phyloP scores from a whole-genome alignment of 768 basidiomycete species.

The Leucogyrophana mollusca region DNA sequence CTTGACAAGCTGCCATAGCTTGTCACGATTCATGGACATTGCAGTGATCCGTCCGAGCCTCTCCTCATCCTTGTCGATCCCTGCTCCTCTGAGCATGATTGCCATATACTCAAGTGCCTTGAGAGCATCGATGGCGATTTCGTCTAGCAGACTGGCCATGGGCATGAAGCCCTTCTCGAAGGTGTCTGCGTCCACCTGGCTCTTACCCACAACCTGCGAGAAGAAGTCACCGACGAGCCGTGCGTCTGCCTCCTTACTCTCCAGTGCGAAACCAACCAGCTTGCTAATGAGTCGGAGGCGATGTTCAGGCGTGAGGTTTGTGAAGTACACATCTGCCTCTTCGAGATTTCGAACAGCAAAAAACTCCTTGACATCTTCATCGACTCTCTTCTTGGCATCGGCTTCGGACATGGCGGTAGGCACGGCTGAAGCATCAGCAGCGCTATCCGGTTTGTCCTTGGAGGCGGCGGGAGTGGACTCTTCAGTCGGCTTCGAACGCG shows the following conservation, averaged over 20 bases:
- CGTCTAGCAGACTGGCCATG: conserved; percentile 77
- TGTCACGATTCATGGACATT: too few species aligned
- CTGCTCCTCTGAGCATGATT: conserved; percentile 68
- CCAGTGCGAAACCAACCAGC: conserved; percentile 70
- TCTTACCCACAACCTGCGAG: conserved; percentile 55
- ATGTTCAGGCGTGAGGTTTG: conserved; percentile 62
- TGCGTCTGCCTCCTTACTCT: conserved; percentile 81
- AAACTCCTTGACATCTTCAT: conserved; percentile 84
- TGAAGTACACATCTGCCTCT: conserved; percentile 88
- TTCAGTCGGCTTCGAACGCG: conserved; percentile 71
- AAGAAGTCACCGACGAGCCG: conserved; percentile 78
- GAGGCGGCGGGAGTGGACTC: conserved; percentile 43
- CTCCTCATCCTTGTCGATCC: conserved; percentile 55
- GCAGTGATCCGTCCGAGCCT: too few species aligned
- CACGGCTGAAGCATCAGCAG: conserved; percentile 23
- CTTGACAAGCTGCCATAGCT: too few species aligned
- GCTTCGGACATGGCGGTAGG: conserved; percentile 56
- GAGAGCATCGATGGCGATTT: conserved; percentile 88
- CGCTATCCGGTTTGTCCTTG: conserved; percentile 51
- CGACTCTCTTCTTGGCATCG: conserved; percentile 72
- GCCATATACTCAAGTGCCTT: conserved; percentile 79
- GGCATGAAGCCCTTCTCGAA: conserved; percentile 77
- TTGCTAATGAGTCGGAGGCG: conserved; percentile 70
- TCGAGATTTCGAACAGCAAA: conserved; percentile 80
- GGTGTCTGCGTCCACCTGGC: conserved; percentile 52